phyloP scores from a whole-genome alignment of 2,329 filamentous ascomycete species.

The Rutstroemia sp. region DNA sequence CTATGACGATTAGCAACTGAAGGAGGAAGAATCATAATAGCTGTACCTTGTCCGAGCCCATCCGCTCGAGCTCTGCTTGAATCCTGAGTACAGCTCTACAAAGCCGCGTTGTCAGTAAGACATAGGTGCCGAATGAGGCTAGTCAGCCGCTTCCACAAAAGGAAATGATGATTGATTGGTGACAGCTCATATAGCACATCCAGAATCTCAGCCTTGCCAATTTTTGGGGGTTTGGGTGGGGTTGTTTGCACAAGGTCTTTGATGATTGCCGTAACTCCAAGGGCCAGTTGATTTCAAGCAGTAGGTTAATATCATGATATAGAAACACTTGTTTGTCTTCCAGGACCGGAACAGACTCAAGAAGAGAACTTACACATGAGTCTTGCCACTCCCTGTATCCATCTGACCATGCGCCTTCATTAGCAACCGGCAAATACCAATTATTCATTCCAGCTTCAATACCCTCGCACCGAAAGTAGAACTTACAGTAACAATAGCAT shows the following conservation, averaged over 20 bases:
- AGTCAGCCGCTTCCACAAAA: background rate
- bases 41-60: slow-evolving; percentile 44
- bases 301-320: background rate
- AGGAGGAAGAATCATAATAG: background rate
- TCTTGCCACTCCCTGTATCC: slow-evolving; percentile 11
- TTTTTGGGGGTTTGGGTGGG: too few species aligned
- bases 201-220: too few species aligned
- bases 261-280: too few species aligned
- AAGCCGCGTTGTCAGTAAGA: background rate
- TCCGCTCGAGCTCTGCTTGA: slow-evolving; percentile 51
- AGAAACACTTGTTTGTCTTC: background rate
- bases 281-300: background rate
- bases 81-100: slow-evolving; percentile 56
- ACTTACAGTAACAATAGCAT: slow-evolving; percentile 63
- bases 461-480: background rate
- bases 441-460: background rate
- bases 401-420: background rate
- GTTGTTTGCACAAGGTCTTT: too few species aligned
- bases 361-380: slow-evolving; percentile 8
- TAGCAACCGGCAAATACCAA: background rate
- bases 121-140: background rate
- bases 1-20: slow-evolving; percentile 26
- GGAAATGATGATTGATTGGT: background rate
- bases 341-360: background rate
- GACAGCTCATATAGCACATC: too few species aligned